Evolutionary conservation across 495 filamentous ascomycete species (phyloP), one percentile per base, ranked within the genome.

Genomic region (Trichoderma virens): DNA sequence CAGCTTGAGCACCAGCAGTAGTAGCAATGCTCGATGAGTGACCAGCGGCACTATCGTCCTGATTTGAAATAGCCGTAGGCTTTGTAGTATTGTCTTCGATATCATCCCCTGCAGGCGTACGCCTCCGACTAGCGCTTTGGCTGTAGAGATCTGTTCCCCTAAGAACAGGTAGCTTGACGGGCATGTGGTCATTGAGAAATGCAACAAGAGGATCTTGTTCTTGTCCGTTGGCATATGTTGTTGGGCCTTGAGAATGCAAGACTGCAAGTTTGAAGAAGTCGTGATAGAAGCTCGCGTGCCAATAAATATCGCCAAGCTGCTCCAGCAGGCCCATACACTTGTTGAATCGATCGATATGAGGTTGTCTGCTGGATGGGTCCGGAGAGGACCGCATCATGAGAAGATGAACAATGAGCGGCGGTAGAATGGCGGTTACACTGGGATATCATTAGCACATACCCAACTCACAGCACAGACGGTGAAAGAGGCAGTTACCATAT

Each of bases 271-370:
- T 45, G 28, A 62, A 62, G 25, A 62, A 45, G 30, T 62, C 61
- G 13, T 62, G 6, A n/a, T 62, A 62, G 61, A 62, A 62, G 7
- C 61, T 62, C 2, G 61, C 61, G 25, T 62, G 61, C 61, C 61
- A 62, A 18, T 62, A 62, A 25, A 62, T 62, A 2, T 62, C 61
- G 20, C 61, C 61, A 3, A 62, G 38, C 16, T 39, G 35, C n/a
- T 62, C 35, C n/a, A 62, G 35, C 35, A 45, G 35, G 3, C 16
- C 34, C 61, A 62, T 62, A 35, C 61, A 62, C n/a, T 30, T 39
- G 35, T 45, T 39, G 61, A 62, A 62, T 8, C 61, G 14, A n/a
- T 62, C 35, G 0, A 45, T 43, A 7, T 39, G 23, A 43, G 35
- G 30, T 16, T 62, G 61, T 16, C 35, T 25, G 61, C 30, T 30